A percentile compares a stretch with the other conserved stretches of the same genome.
phyloP scores from a whole-genome alignment of 352 stramenopile genomes.

The Pythium phragmitis region DNA sequence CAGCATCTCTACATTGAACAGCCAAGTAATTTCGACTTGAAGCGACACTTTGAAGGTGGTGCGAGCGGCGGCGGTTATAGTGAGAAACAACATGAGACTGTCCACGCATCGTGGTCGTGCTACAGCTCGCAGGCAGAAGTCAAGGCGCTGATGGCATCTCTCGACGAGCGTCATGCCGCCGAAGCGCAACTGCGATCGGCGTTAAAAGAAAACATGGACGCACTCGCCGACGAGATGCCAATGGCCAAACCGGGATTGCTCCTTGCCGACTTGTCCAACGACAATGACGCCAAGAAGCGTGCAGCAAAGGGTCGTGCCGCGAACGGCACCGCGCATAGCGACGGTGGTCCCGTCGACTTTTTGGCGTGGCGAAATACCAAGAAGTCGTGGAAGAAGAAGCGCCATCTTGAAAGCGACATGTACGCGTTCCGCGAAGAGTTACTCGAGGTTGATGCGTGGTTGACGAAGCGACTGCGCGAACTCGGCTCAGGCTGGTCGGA shows the following conservation, averaged over 20 bases:
- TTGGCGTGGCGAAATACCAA: constrained; percentile 59
- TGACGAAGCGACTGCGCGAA: constrained; percentile 60
- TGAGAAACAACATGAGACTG: not conserved
- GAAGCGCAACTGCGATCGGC: constrained; percentile 49
- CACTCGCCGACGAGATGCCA: constrained; percentile 63
- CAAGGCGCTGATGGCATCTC: constrained; percentile 50
- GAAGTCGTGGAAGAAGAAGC: constrained; percentile 52
- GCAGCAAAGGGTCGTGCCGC: constrained; percentile 13
- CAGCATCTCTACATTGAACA: constrained; percentile 71
- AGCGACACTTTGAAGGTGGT: constrained; percentile 46
- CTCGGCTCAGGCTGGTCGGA: constrained; percentile 66
- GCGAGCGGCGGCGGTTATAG: not conserved
- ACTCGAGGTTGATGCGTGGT: constrained; percentile 54
- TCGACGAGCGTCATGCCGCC: constrained; percentile 48
- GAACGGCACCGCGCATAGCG: constrained; percentile 4
- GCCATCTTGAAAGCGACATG: constrained; percentile 36
- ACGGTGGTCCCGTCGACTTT: constrained; percentile 34
- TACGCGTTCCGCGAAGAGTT: constrained; percentile 61
- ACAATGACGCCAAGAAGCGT: constrained; percentile 51
- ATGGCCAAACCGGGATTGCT: constrained; percentile 69
- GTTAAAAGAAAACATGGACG: constrained; percentile 63
- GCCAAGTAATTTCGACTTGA: constrained; percentile 44
- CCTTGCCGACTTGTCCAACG: constrained; percentile 73
- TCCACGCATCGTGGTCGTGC: constrained; percentile 47
- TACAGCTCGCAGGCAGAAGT: constrained; percentile 68